Evolutionary conservation across 2,329 filamentous ascomycete genomes (phyloP).

Genomic region (Stachybotrys echinatus): DNA sequence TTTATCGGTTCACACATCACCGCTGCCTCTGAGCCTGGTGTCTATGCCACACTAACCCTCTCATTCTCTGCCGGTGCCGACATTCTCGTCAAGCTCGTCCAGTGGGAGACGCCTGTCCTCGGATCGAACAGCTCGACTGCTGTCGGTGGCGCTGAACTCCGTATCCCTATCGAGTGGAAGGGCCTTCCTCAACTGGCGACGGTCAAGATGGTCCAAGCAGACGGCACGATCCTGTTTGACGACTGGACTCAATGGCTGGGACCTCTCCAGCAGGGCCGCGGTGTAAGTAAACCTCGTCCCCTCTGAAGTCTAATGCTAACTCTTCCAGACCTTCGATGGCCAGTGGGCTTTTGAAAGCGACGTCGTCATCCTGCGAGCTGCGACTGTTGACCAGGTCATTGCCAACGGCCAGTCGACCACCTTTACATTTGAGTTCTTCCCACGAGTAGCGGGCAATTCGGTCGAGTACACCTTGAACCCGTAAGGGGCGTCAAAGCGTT

Average conservation of each 20-base stretch:
- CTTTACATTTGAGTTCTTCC: conserved; percentile 52
- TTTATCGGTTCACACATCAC: conserved; percentile 42
- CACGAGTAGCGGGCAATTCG: conserved; percentile 40
- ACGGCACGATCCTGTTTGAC: conserved; percentile 47
- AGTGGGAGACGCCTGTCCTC: conserved; percentile 41
- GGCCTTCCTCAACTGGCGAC: conserved; percentile 2
- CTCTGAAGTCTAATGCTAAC: not conserved
- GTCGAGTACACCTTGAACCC: conserved; percentile 30
- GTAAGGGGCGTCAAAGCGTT: too few species aligned
- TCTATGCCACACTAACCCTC: conserved; percentile 45
- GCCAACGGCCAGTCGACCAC: conserved; percentile 34
- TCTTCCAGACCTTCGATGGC: conserved; percentile 34
- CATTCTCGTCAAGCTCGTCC: conserved; percentile 41
- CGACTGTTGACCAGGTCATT: conserved; percentile 40
- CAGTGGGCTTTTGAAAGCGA: conserved; percentile 47
- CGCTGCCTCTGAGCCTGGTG: conserved; percentile 33
- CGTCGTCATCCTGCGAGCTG: conserved; percentile 39
- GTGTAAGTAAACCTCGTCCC: conserved; percentile 16
- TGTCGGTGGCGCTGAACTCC: conserved; percentile 2
- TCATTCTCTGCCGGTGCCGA: conserved; percentile 45
- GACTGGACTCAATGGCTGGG: conserved; percentile 51
- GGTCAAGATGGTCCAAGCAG: conserved; percentile 12
- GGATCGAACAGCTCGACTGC: conserved; percentile 2
- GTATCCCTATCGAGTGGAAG: not conserved
- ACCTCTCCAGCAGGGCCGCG: conserved; percentile 42